These are phyloP conservation scores for Arctostaphylos glauca DNA, from an alignment of 148 eudicot species.

Conservation along the genomic window DNA sequence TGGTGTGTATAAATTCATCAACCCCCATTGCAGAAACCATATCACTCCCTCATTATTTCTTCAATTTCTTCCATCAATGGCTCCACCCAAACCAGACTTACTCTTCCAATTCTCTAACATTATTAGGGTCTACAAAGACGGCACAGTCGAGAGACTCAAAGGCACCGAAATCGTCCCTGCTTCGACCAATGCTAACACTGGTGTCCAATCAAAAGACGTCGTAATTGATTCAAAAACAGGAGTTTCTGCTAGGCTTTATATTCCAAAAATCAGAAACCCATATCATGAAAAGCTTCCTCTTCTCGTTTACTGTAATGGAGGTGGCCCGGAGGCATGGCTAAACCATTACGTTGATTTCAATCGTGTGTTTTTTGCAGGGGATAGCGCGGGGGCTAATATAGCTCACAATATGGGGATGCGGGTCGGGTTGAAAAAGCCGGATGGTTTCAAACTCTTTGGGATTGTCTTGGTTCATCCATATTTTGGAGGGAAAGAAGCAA, in stretches of 20 bases:
- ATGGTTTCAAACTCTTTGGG: constrained; percentile 16
- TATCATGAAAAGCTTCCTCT: constrained; percentile 38
- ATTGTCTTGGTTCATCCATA: constrained; percentile 36
- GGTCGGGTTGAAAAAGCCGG: constrained; percentile 13
- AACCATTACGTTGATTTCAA: constrained; percentile 31
- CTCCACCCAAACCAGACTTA: not conserved
- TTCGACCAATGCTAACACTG: constrained; percentile 14
- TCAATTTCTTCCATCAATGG: not conserved
- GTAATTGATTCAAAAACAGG: constrained; percentile 15
- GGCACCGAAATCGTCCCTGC: constrained; percentile 24
- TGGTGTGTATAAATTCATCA: too few relatives aligned
- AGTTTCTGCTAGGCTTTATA: constrained; percentile 38
- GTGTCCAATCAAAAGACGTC: constrained; percentile 36
- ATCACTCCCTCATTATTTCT: not conserved
- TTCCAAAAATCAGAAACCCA: constrained; percentile 23
- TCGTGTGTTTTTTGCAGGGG: constrained; percentile 40
- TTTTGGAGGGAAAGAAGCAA: constrained; percentile 22
- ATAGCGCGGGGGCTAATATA: constrained; percentile 50
- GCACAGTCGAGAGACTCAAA: constrained; percentile 28
- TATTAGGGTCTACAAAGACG: constrained; percentile 27
- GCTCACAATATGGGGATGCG: constrained; percentile 39
- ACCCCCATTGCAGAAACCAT: not conserved
- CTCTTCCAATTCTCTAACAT: not conserved
- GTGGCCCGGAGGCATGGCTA: constrained; percentile 43
- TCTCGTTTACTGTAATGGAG: constrained; percentile 27